Percentiles rank a stretch among this genome's conserved stretches.
Evolutionary conservation across 2,329 filamentous ascomycete genomes (phyloP).

Genomic region (Penicillium sp.): DNA sequence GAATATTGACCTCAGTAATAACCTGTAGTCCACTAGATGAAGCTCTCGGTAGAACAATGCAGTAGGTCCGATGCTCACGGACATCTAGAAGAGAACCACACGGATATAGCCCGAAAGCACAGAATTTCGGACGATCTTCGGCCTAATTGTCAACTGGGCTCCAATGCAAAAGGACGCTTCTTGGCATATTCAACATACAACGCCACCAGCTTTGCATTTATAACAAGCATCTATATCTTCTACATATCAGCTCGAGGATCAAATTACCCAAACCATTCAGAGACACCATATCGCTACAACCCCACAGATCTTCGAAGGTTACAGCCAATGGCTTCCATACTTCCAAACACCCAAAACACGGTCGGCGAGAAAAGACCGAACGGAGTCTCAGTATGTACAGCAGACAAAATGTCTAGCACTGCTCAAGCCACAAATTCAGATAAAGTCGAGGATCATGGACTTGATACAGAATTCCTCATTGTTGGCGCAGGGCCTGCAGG

Average conservation of each 20-base stretch:
- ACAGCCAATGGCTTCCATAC: not conserved
- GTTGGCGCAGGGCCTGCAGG: constrained; percentile 2
- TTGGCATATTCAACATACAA: not conserved
- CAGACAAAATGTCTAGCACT: not conserved
- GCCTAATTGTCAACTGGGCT: not conserved
- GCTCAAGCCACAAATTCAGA: not conserved
- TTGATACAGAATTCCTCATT: not conserved
- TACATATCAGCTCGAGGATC: not conserved
- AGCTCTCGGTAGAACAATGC: no score
- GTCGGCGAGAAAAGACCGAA: not conserved
- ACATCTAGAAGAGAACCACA: not conserved
- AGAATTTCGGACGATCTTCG: not conserved
- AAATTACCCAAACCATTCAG: not conserved
- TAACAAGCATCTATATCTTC: not conserved
- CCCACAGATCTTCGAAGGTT: not conserved
- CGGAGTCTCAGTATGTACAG: not conserved
- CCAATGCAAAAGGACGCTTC: not conserved
- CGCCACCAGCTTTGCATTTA: not conserved
- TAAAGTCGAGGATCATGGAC: not conserved
- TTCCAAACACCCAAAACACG: not conserved
- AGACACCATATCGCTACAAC: not conserved
- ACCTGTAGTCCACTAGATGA: no score
- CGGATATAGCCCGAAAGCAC: not conserved
- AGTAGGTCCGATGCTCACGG: no score
- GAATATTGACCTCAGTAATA: not conserved